phyloP scores from a whole-genome alignment of 108 stramenopile species.

The Fragilariopsis cylindrus region DNA sequence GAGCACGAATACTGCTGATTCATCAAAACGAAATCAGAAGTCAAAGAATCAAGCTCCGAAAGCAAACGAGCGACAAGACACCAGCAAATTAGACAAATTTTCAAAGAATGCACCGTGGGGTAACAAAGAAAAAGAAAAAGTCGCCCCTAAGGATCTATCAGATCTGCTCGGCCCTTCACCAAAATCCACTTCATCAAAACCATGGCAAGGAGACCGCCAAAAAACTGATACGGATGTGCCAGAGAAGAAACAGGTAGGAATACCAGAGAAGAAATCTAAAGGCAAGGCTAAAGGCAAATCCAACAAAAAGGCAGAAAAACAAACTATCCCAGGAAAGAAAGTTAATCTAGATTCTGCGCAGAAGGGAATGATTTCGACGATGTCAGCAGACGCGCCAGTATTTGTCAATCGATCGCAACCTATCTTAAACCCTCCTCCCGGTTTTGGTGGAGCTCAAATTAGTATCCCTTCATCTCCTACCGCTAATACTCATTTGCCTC shows the following conservation, averaged over 20 bases:
- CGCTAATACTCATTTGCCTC: neutral
- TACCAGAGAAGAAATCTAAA: conserved; percentile 14
- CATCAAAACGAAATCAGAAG: conserved; percentile 1
- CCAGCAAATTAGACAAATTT: neutral
- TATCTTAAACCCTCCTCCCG: conserved; percentile 58
- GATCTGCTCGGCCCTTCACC: neutral
- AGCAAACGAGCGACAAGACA: neutral
- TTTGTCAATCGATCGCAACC: conserved; percentile 17
- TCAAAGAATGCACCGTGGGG: neutral
- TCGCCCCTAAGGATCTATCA: neutral
- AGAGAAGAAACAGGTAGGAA: neutral
- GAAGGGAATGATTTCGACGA: neutral
- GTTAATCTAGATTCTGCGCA: neutral
- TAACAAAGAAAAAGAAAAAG: neutral
- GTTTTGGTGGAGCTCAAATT: conserved; percentile 32
- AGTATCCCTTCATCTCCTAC: neutral
- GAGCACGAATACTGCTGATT: neutral
- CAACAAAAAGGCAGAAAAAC: conserved; percentile 8
- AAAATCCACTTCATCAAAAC: conserved; percentile 5
- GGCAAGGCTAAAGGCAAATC: conserved; percentile 2
- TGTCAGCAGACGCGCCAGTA: neutral
- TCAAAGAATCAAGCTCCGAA: neutral
- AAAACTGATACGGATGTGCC: neutral
- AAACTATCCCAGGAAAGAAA: neutral
- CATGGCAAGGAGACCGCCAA: conserved; percentile 6